Conservation (phyloP, 2,329 filamentous ascomycete genomes). For the Colletotrichum orbiculare region DNA sequence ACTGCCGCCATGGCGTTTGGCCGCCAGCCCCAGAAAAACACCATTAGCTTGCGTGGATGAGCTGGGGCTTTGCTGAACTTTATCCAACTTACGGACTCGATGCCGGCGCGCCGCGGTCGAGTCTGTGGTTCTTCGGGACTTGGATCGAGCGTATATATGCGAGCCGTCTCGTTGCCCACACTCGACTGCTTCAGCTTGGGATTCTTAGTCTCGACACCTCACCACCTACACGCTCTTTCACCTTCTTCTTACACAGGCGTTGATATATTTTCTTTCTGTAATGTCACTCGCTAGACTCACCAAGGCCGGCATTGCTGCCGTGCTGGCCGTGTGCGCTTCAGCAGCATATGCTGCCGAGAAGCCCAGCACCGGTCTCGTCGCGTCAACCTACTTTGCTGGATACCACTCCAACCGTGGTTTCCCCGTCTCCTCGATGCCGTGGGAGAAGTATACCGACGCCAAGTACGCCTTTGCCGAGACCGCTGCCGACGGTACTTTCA, state of each 20-base stretch:
- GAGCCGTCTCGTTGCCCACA: too few relatives aligned
- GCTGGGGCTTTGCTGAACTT: slow-evolving; percentile 34
- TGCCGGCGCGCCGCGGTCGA: not conserved
- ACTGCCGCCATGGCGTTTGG: slow-evolving; percentile 8
- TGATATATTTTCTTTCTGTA: not conserved
- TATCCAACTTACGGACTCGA: slow-evolving; percentile 13
- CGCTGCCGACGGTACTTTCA: slow-evolving; percentile 9
- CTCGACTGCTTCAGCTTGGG: too few relatives aligned
- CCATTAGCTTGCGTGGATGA: slow-evolving; percentile 30
- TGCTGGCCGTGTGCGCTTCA: slow-evolving; percentile 26
- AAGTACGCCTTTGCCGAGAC: slow-evolving; percentile 35
- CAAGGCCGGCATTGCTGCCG: slow-evolving; percentile 21
- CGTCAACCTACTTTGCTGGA: slow-evolving; percentile 30
- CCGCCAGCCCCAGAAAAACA: slow-evolving; percentile 22
- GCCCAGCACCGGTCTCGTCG: slow-evolving; percentile 16
- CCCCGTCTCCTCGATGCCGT: slow-evolving; percentile 20
- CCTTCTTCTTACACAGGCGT: not conserved
- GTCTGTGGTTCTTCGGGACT: too few relatives aligned
- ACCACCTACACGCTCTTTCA: slow-evolving; percentile 25
- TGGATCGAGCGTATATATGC: too few relatives aligned
- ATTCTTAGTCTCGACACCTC: not conserved
- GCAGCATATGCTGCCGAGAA: slow-evolving; percentile 12
- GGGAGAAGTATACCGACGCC: slow-evolving; percentile 35
- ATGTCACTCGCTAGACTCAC: slow-evolving; percentile 25
- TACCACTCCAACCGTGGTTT: slow-evolving; percentile 29